Base-by-base conservation (phyloP, 441 rosid species). In the Mallotus japonicus region DNA sequence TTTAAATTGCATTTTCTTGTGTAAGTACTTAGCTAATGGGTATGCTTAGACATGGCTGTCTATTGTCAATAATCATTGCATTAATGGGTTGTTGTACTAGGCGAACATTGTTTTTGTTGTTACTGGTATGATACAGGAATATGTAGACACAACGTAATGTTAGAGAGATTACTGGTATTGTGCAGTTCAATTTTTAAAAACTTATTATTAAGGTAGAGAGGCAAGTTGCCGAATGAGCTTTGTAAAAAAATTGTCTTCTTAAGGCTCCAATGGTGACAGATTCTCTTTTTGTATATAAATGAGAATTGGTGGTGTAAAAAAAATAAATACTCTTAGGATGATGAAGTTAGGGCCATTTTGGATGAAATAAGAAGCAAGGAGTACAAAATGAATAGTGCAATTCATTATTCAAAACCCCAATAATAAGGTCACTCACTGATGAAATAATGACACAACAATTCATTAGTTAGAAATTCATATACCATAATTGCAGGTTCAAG, bases 11-110 rank as follows among this genome's bases (percentile, higher is more conserved):
- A 2, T 14, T 11, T 64, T 16, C 11, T 64, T 10, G 49, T 69
- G 79, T 82, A 74, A 74, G 74, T 74, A 77, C 28, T 28, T n/a
- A 24, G 54, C 69, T 44, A 59, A 10, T 32, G 37, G 82, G 66
- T 81, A 73, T 56, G 65, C 44, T 63, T 74, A 67, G 81, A 73
- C 40, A 6, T 37, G 51, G 72, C 63, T 65, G 60, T 75, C 79
- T 74, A 50, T 73, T 49, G 14, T n/a, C 11, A 13, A 62, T 8
- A 40, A 4, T 44, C 64, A 46, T 37, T 40, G 6, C 13, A 37
- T 62, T n/a, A 62, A 6, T 12, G 15, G 66, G 13, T 42, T 65
- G 34, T 17, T 6, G 17, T n/a, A 54, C 68, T 34, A 46, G 54
- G 19, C 14, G 56, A 6, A 22, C 11, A 22, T 22, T 22, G 8